Evolutionary conservation across 2,329 filamentous ascomycete genomes (phyloP).

Genomic region (Microsporum ferrugineum): DNA sequence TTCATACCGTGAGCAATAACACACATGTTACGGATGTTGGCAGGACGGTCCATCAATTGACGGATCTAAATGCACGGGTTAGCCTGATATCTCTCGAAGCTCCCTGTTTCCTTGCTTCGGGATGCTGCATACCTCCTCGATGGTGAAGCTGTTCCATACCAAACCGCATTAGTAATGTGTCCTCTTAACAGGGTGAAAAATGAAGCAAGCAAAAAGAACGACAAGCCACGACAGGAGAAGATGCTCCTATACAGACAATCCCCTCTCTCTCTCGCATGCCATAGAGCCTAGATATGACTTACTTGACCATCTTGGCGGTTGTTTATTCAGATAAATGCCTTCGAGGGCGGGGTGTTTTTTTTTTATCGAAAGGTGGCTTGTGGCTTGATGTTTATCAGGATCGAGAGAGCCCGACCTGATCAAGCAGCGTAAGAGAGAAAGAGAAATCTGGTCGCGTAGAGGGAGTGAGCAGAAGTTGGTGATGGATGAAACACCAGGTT

Average conservation of each 20-base stretch:
- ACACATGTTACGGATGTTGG: constrained; percentile 87
- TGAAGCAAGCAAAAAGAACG: background rate
- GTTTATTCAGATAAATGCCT: constrained; percentile 25
- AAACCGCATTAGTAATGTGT: constrained; percentile 1
- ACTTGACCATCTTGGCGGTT: constrained; percentile 99
- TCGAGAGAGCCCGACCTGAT: constrained; percentile 36
- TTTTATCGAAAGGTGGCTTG: background rate
- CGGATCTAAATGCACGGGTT: constrained; percentile 28
- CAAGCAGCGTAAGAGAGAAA: constrained; percentile 1
- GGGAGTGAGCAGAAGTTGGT: background rate
- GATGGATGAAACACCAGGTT: constrained; percentile 12
- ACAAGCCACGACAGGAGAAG: background rate
- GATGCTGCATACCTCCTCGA: constrained; percentile 60
- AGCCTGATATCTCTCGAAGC: background rate
- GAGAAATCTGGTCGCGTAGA: constrained; percentile 14
- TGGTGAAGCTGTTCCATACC: constrained; percentile 66
- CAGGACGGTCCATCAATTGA: constrained; percentile 39
- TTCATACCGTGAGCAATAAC: constrained; percentile 88
- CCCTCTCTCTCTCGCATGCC: background rate
- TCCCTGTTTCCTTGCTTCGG: background rate
- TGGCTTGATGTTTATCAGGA: constrained; percentile 26
- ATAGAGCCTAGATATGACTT: constrained; percentile 42
- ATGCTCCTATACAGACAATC: background rate
- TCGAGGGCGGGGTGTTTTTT: constrained; percentile 30
- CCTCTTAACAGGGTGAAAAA: constrained; percentile 7